Conservation (phyloP, 2,329 filamentous ascomycete species). For the Incumbomyces lentus region DNA sequence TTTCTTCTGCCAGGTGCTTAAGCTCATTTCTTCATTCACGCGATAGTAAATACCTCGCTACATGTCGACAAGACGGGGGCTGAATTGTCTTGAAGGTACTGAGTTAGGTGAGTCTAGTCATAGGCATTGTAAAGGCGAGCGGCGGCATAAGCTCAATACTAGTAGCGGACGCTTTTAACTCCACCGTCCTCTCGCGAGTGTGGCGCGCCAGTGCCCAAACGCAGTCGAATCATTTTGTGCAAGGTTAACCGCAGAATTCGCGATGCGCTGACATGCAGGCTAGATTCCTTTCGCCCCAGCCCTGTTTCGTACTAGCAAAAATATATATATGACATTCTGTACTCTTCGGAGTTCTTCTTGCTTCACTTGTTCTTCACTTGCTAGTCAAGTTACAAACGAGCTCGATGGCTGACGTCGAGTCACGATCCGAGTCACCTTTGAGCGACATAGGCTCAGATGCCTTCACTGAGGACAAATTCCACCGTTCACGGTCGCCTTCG, state of each 20-base stretch:
- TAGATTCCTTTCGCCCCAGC: neutral
- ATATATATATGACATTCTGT: neutral
- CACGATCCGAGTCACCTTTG: conserved; percentile 48
- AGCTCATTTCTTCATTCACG: no score
- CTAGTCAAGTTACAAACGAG: neutral
- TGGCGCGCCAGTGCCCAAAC: no score
- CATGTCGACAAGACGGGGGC: no score
- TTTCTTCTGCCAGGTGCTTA: no score
- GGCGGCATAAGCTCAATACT: no score
- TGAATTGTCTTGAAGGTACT: no score
- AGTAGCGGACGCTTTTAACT: no score
- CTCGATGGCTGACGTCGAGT: conserved; percentile 35
- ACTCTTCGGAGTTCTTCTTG: neutral
- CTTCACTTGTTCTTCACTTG: neutral
- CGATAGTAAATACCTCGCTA: no score
- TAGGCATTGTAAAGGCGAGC: no score
- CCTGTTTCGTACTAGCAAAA: neutral
- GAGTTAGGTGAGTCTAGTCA: no score
- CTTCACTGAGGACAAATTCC: conserved; percentile 49
- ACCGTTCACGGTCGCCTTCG: conserved; percentile 36
- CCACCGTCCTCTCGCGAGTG: no score
- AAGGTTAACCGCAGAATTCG: neutral
- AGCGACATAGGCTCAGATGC: conserved; percentile 55
- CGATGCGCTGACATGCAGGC: neutral
- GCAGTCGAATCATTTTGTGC: neutral